A percentile compares a stretch with the other conserved stretches of the same genome.
Conservation (phyloP, 208 protist species). For the Leishmania amazonensis region DNA sequence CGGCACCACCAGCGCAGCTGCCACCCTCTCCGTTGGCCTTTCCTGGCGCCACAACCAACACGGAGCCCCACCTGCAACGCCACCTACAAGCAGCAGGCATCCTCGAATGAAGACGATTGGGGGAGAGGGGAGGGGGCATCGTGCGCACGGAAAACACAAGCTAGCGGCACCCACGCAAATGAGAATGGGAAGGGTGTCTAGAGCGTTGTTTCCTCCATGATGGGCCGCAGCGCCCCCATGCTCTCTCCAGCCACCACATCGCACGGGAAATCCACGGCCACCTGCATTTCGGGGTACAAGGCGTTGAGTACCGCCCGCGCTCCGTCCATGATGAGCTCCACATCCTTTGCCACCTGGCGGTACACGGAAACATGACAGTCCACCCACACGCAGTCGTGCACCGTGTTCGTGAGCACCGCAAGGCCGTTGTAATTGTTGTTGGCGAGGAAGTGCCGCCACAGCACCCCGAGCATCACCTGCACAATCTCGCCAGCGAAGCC, state of each 20-base stretch:
- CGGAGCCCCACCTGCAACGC: not conserved
- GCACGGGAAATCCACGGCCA: constrained; percentile 87
- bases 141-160: not conserved
- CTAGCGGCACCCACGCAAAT: not conserved
- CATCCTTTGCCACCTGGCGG: constrained; percentile 76
- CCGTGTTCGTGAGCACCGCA: constrained; percentile 91
- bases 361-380: constrained; percentile 89
- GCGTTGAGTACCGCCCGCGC: constrained; percentile 81
- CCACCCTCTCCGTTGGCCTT: not conserved
- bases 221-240: constrained; percentile 84
- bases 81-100: not conserved
- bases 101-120: not conserved
- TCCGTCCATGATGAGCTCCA: constrained; percentile 86
- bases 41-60: not conserved
- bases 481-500: constrained; percentile 95
- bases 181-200: not conserved
- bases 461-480: constrained; percentile 91
- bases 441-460: constrained; percentile 88
- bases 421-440: constrained; percentile 92
- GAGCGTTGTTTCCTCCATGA: constrained; percentile 69
- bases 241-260: constrained; percentile 89
- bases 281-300: constrained; percentile 83
- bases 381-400: constrained; percentile 95
- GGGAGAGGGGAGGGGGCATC: not conserved
- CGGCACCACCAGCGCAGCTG: not conserved